Conservation (phyloP, 371 early-diverging fungal species). For the Apophysomyces trapeziformis region DNA sequence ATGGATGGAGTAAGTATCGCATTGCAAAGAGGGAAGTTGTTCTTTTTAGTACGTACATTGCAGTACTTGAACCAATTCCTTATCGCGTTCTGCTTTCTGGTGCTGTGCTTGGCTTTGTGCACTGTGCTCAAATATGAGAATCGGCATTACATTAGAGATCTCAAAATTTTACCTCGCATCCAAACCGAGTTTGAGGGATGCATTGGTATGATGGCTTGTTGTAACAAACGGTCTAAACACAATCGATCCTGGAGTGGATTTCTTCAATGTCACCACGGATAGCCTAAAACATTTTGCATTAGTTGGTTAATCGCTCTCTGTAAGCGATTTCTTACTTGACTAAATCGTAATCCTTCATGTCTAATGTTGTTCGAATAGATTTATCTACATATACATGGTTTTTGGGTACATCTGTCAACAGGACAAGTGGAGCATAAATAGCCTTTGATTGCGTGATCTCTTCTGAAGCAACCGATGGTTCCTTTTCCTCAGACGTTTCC, state of each 20-base stretch:
- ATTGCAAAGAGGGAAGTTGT: no score
- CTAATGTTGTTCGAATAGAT: conserved; percentile 45
- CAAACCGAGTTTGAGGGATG: conserved; percentile 45
- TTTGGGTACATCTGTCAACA: conserved; percentile 39
- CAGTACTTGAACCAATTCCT: conserved; percentile 24
- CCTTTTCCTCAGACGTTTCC: conserved; percentile 20
- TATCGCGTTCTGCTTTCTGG: conserved; percentile 34
- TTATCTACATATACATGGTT: conserved; percentile 57
- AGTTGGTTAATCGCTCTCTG: not conserved
- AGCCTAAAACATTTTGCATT: conserved; percentile 27
- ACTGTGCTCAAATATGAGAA: not conserved
- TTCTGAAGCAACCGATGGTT: conserved; percentile 25
- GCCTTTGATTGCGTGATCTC: conserved; percentile 24
- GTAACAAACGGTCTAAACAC: conserved; percentile 32
- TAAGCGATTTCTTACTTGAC: conserved; percentile 36
- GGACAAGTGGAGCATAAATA: conserved; percentile 40
- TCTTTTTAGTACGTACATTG: conserved; percentile 22
- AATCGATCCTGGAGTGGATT: conserved; percentile 30
- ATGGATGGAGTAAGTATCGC: not conserved
- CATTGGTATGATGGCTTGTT: conserved; percentile 15
- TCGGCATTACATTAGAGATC: no score
- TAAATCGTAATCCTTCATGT: conserved; percentile 49
- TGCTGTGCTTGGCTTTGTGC: conserved; percentile 31
- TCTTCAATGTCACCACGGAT: conserved; percentile 39
- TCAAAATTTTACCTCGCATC: conserved; percentile 26